Base-by-base conservation (phyloP, 805 yeast genomes). In the Priceomyces melissophilus region DNA sequence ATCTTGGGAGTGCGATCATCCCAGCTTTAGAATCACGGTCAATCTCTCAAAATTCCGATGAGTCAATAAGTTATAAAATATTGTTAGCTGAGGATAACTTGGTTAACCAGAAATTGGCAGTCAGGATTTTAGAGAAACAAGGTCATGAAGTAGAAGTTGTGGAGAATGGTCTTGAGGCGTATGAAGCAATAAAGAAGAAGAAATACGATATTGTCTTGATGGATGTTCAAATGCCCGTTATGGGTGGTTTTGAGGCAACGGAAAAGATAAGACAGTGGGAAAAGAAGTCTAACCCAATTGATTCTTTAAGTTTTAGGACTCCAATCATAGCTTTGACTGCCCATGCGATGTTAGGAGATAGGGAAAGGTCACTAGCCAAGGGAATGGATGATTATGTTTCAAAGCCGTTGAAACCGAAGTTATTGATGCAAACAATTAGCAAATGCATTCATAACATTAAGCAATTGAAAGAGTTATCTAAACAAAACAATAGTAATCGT, bases 211-310 rank as follows among this genome's bases (percentile, higher is more conserved):
- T 85, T 35, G 84, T 87, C 13, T 74, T 87, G 50, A 87, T 87
- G 96, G 96, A 87, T 66, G 95, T 87, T 34, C 96, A 87, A 61
- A 87, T 87, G 96, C 96, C 96, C 7, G 87, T 86, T 11, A 88
- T 87, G 93, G 95, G 96, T 23, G 96, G 96, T 0, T 87, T 87
- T 60, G 96, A 87, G 56, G 95, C 96, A 2, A 87, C 96, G 1
- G 87, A 83, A 35, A 79, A 81, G 61, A 87, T 87, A 40, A 71
- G 96, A 51, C 88, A 84, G 55, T 87, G 95, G 95, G 96, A 87
- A 63, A 79, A 76, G 67, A 84, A 82, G 61, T 75, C 81, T 14
- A 81, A 82, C 47, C 88, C 90, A 33, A 78, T 79, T 15, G 83
- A 80, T 57, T 76, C 82, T 7, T 74, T 82, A 38, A 75, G 85